phyloP scores from a whole-genome alignment of 2,329 filamentous ascomycete species.

The Alternaria burnsii region DNA sequence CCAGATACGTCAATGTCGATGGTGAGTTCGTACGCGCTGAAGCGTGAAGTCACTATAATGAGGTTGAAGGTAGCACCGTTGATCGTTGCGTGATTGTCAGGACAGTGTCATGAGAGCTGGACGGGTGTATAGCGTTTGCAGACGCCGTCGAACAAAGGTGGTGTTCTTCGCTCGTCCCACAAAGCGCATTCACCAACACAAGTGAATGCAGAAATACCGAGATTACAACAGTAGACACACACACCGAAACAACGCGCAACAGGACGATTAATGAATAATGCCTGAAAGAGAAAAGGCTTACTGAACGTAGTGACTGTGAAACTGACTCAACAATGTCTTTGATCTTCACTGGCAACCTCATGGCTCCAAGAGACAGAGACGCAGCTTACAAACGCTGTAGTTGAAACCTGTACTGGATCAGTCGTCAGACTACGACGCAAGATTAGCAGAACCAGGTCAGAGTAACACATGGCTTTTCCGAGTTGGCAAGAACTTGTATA shows the following conservation, averaged over 20 bases:
- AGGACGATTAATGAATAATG: neutral
- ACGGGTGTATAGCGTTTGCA: neutral
- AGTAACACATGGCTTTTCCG: neutral
- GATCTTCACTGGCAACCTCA: neutral
- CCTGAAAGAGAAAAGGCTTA: neutral
- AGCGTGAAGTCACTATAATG: neutral
- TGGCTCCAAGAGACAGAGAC: neutral
- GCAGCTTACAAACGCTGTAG: neutral
- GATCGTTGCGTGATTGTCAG: neutral
- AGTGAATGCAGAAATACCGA: neutral
- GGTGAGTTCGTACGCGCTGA: neutral
- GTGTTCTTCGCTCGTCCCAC: neutral
- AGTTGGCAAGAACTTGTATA: neutral
- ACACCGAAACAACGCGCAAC: neutral
- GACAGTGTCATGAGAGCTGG: neutral
- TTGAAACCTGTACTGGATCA: neutral
- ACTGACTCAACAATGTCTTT: neutral
- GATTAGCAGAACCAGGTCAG: neutral
- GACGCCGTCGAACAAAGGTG: neutral
- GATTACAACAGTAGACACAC: neutral
- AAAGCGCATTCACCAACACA: constrained; percentile 5
- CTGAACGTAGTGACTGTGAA: neutral
- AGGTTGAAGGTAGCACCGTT: neutral
- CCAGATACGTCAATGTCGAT: neutral
- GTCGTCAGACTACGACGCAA: neutral